These are phyloP conservation scores for Psilocybe cubensis DNA, from an alignment of 768 basidiomycete genomes.

Conservation along the genomic window DNA sequence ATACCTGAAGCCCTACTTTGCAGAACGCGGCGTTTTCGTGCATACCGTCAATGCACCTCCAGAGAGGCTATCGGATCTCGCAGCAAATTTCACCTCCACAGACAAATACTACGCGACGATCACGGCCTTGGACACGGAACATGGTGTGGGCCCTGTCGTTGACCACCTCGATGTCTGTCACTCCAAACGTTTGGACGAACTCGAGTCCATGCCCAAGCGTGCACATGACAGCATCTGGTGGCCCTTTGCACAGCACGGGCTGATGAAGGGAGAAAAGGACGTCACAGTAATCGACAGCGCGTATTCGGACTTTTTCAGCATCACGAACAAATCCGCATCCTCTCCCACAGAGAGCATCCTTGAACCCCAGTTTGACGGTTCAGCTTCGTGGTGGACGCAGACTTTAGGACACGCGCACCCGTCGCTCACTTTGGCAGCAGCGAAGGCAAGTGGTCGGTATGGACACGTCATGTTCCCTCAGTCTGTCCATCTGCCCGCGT, in stretches of 20 bases:
- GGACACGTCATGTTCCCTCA: slow-evolving; percentile 98
- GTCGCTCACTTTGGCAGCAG: slow-evolving; percentile 81
- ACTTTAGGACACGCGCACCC: slow-evolving; percentile 83
- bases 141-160: slow-evolving; percentile 50
- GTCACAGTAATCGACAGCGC: slow-evolving; percentile 95
- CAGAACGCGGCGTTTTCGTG: slow-evolving; percentile 65
- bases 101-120: slow-evolving; percentile 74
- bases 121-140: slow-evolving; percentile 34
- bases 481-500: slow-evolving; percentile 83
- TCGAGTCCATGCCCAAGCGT: slow-evolving; percentile 78
- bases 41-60: slow-evolving; percentile 64
- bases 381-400: slow-evolving; percentile 99
- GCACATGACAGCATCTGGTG: slow-evolving; percentile 89
- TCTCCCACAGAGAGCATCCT: slow-evolving; percentile 31
- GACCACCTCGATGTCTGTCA: slow-evolving; percentile 69
- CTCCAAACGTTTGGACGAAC: slow-evolving; percentile 62
- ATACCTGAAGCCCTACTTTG: slow-evolving; percentile 81
- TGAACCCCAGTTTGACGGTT: slow-evolving; percentile 79
- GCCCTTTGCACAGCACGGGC: slow-evolving; percentile 94
- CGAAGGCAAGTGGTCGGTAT: slow-evolving; percentile 88
- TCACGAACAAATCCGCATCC: slow-evolving; percentile 45
- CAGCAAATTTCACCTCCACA: slow-evolving; percentile 53
- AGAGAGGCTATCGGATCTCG: slow-evolving; percentile 39
- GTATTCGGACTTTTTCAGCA: slow-evolving; percentile 82
- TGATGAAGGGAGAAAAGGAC: slow-evolving; percentile 66